Evolutionary conservation across 495 filamentous ascomycete genomes (phyloP).

Genomic region (Terfezia claveryi): DNA sequence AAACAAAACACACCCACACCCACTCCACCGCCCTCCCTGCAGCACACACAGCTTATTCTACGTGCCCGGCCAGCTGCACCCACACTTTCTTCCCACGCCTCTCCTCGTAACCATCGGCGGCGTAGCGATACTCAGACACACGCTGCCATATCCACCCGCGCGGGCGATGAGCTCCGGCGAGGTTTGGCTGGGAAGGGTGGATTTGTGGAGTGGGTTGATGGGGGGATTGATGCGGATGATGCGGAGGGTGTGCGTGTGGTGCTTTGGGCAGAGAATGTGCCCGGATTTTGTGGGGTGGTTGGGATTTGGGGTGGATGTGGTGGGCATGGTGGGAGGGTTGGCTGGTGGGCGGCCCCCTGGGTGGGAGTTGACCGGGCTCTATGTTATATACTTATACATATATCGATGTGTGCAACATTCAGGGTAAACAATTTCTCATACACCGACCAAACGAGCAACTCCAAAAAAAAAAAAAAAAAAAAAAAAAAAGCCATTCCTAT

Average conservation of each 20-base stretch:
- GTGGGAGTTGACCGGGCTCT: too few species aligned
- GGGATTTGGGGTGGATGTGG: too few species aligned
- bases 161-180: conserved; percentile 31
- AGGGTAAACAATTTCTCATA: too few species aligned
- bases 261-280: conserved; percentile 42
- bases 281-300: too few species aligned
- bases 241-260: not conserved
- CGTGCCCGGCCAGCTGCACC: conserved; percentile 81
- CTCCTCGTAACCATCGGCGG: conserved; percentile 49
- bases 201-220: not conserved
- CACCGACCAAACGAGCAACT: too few species aligned
- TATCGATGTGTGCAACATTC: too few species aligned
- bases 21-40: conserved; percentile 23
- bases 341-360: too few species aligned
- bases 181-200: not conserved
- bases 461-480: too few species aligned
- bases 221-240: not conserved
- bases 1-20: conserved; percentile 44
- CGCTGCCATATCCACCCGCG: conserved; percentile 18
- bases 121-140: conserved; percentile 55
- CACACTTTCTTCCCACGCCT: conserved; percentile 58
- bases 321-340: too few species aligned
- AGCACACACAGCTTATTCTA: conserved; percentile 52
- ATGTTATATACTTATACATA: too few species aligned
- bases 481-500: too few species aligned